Base-by-base conservation (phyloP, 495 filamentous ascomycete genomes). In the Aspergillus panamensis region DNA sequence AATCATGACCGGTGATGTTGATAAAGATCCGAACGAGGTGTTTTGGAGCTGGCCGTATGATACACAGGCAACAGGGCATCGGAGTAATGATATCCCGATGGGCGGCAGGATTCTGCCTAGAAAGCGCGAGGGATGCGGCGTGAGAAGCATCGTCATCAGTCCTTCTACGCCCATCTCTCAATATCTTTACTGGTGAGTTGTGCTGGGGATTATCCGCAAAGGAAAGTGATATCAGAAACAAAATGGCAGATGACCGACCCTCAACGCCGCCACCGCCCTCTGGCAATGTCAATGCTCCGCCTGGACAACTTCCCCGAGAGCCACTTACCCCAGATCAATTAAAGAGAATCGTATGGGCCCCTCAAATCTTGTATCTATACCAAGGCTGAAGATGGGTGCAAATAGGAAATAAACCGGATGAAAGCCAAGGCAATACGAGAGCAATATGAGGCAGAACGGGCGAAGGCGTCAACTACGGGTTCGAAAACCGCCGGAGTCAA, bases 341-440 rank as follows among this genome's bases (percentile, higher is more conserved):
- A 37, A 81, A 87, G 57, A 78, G 80, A 63, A 88, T 89, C 51
- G 87, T 89, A 76, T 65, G 76, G 73, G n/a, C 19, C 10, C 48
- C 17, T 33, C 4, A 31, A 17, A 20, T n/a, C 20, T 1, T n/a
- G 20, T 19, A 10, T 29, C 43, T 42, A 33, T 40, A 17, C 31
- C 43, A 12, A 19, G 43, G 16, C 61, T 64, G 43, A 66, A 57
- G 1, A 45, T 10, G 10, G 3, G 13, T n/a, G 6, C 53, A 14
- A 12, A 17, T 50, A 96, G 92, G 94, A 97, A 83, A 81, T 91
- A 63, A 93, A 87, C 63, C 88, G 95, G 42, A 85, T 96, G 43
- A 89, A 85, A 78, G 95, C 94, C 32, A 97, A 96, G 80, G 92
- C 91, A 16, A 75, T 92, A 42, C 87, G 89, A 19, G 84, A 89